Percentiles rank a stretch among this genome's conserved stretches.
phyloP scores from a whole-genome alignment of 1,284 basidiomycete genomes.

The Ceratobasidium sp. region DNA sequence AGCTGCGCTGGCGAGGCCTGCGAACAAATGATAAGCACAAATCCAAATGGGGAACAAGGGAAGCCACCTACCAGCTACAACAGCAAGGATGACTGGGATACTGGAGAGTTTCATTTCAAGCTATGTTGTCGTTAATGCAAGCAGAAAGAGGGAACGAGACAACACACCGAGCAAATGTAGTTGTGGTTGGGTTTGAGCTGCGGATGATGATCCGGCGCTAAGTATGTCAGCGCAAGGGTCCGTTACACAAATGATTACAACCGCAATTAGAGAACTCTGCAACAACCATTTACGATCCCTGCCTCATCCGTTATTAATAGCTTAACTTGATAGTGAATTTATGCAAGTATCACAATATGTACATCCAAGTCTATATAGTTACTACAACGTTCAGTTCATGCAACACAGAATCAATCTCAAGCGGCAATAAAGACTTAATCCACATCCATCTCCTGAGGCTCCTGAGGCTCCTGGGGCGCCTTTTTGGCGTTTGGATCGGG shows the following conservation, averaged over 20 bases:
- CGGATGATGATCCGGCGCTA: conserved; percentile 21
- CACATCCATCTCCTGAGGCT: conserved; percentile 81
- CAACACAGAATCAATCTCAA: conserved; percentile 20
- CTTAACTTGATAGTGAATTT: conserved; percentile 29
- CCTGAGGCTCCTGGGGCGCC: conserved; percentile 59
- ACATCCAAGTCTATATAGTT: conserved; percentile 27
- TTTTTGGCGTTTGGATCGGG: conserved; percentile 55
- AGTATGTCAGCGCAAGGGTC: conserved; percentile 11
- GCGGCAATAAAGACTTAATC: conserved; percentile 54
- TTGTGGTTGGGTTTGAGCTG: conserved; percentile 21
- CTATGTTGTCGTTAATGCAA: not conserved
- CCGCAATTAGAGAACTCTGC: no score
- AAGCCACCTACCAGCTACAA: conserved; percentile 48
- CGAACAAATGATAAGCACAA: conserved; percentile 48
- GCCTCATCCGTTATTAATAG: not conserved
- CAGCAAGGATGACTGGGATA: conserved; percentile 49
- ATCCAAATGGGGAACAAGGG: conserved; percentile 37
- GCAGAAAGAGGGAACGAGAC: not conserved
- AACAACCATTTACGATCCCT: not conserved
- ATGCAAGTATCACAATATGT: conserved; percentile 32
- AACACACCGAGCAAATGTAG: conserved; percentile 12
- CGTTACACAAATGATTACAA: no score
- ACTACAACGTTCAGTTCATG: not conserved
- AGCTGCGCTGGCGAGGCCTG: conserved; percentile 48
- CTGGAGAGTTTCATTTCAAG: conserved; percentile 38